Base-by-base conservation (phyloP, 169 alveolate species). In the Theileria annulata region DNA sequence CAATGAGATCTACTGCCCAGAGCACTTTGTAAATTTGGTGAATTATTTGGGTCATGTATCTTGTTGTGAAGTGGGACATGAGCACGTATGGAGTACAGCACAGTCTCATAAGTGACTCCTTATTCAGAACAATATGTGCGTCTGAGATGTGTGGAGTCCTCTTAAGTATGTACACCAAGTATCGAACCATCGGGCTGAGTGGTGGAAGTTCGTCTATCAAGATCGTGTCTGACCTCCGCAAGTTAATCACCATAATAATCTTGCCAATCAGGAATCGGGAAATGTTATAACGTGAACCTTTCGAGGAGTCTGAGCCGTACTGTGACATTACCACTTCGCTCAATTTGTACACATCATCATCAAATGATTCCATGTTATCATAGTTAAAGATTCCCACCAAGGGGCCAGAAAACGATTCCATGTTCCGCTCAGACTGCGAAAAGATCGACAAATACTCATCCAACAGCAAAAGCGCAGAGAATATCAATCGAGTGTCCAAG, bases 1-100 rank as follows among this genome's bases (percentile, higher is more conserved):
- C 94, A 21, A 90, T 90, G 62, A 90, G 88, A 59, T 90, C 94
- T 0, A 90, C 85, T 15, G 94, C 94, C 54, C 94, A 91, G 27
- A 90, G 88, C 64, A 90, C 93, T 60, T 90, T 87, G 87, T 87
- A 87, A 75, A 87, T 83, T 80, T 90, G 93, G 42, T 87, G 90
- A 67, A 90, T 86, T 15, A 91, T 86, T 47, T 86, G 88, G 28
- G 75, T 87, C 68, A 87, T 75, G 71, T 90, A 90, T 35, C 91
- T 80, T 60, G 74, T 82, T 5, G 47, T 51, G 59, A 81, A 81
- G 70, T 81, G 88, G 0, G 80, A 64, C 64, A 81, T 9, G 72
- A 81, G 58, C 54, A 78, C 88, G 62, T 81, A 81, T 1, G 88
- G 88, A 33, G 88, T 81, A 21, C 88, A 81, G 67, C 88, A 81